A percentile compares a stretch with the other conserved stretches of the same genome.
Evolutionary conservation across 176 grass and related monocot genomes (phyloP).

Genomic region (Zea mays): DNA sequence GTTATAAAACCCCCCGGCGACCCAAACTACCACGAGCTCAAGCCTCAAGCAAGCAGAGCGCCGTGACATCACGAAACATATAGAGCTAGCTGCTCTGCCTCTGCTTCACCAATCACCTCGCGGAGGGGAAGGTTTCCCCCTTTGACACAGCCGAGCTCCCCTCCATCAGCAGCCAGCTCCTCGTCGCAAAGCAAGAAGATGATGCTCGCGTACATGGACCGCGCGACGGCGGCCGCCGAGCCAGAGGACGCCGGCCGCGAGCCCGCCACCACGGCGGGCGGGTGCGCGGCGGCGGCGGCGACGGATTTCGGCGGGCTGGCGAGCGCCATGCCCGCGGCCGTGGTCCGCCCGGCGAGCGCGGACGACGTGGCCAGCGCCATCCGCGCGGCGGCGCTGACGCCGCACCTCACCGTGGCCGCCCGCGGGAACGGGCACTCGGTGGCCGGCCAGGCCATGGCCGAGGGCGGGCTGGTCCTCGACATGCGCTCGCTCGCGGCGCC

Average conservation of each 20-base stretch:
- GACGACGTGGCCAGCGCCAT: conserved; percentile 66
- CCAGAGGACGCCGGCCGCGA: conserved; percentile 28
- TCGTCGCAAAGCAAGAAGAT: conserved; percentile 9
- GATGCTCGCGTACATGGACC: conserved; percentile 79
- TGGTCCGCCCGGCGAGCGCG: conserved; percentile 53
- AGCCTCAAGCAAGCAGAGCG: not conserved
- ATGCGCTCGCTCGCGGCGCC: conserved; percentile 59
- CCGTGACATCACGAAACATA: conserved; percentile 23
- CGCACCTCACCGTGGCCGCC: conserved; percentile 61
- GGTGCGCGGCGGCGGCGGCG: conserved; percentile 49
- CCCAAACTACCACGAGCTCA: conserved; percentile 23
- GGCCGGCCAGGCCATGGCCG: conserved; percentile 66
- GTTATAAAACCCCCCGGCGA: conserved; percentile 42
- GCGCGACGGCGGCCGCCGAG: conserved; percentile 48
- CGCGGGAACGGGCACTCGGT: conserved; percentile 97
- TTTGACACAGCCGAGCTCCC: not conserved
- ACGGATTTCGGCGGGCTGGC: conserved; percentile 75
- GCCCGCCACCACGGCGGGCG: conserved; percentile 26
- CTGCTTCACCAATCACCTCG: not conserved
- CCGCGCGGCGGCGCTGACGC: conserved; percentile 39
- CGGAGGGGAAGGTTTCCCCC: not conserved
- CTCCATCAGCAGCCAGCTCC: not conserved
- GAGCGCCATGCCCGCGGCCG: conserved; percentile 44
- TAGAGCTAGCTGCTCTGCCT: conserved; percentile 35
- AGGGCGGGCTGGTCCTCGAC: conserved; percentile 78